phyloP scores from a whole-genome alignment of 257 asterid species.

The Thymus quinquecostatus region DNA sequence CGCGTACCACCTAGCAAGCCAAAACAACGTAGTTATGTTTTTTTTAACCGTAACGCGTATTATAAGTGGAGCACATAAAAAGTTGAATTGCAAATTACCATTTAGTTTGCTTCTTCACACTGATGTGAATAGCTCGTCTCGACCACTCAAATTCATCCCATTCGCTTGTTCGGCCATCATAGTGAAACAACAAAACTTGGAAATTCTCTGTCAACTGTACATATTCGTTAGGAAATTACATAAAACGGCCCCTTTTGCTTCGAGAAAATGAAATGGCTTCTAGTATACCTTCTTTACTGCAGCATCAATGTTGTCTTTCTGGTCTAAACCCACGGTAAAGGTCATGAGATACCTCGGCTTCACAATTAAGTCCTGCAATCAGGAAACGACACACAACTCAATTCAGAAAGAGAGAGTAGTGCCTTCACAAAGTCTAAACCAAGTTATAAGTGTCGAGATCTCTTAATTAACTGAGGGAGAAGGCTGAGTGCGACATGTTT shows the following conservation, averaged over 20 bases:
- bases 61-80: not conserved
- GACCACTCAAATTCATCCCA: conserved; percentile 99
- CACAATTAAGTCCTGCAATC: conserved; percentile 67
- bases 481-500: too few relatives aligned
- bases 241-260: not conserved
- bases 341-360: conserved; percentile 90
- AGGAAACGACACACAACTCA: conserved; percentile 7
- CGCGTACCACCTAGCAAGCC: conserved; percentile 84
- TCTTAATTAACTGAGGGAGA: too few relatives aligned
- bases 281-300: conserved; percentile 75
- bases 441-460: too few relatives aligned
- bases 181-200: conserved; percentile 79
- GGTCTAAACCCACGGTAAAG: conserved; percentile 80
- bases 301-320: conserved; percentile 80
- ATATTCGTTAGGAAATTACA: conserved; percentile 32
- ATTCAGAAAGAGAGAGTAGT: too few relatives aligned
- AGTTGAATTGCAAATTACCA: conserved; percentile 47
- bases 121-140: conserved; percentile 78
- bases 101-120: conserved; percentile 77
- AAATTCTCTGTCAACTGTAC: conserved; percentile 89
- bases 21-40: conserved; percentile 16
- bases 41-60: not conserved
- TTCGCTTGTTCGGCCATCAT: conserved; percentile 85
- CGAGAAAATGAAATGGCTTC: not conserved
- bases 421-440: too few relatives aligned